Evolutionary conservation across 345 rosid species (phyloP).

Genomic region (Anacardium occidentale): DNA sequence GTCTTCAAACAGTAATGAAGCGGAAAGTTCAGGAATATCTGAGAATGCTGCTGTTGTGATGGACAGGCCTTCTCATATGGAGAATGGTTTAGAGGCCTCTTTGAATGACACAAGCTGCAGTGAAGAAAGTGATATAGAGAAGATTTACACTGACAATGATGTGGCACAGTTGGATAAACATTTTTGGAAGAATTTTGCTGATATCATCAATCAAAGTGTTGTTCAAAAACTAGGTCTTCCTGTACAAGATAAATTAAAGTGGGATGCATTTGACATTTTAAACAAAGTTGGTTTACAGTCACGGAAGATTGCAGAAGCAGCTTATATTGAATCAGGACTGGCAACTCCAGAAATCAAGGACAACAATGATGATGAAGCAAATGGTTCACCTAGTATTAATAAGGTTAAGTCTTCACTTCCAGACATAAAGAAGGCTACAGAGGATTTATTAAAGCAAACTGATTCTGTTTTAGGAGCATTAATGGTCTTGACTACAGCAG

Average conservation of each 20-base stretch:
- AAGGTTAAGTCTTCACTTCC: constrained; percentile 63
- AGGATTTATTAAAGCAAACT: constrained; percentile 77
- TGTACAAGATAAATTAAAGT: constrained; percentile 62
- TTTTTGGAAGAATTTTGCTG: constrained; percentile 70
- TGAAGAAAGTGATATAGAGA: constrained; percentile 26
- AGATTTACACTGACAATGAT: constrained; percentile 24
- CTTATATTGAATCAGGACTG: constrained; percentile 84
- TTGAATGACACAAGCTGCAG: constrained; percentile 21
- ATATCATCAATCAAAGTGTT: constrained; percentile 57
- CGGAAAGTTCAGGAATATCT: constrained; percentile 26
- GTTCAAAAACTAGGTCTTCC: constrained; percentile 69
- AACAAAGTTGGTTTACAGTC: constrained; percentile 71
- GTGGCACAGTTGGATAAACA: constrained; percentile 38
- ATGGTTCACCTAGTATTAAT: constrained; percentile 29
- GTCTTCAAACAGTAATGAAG: constrained; percentile 28
- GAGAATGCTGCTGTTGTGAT: constrained; percentile 25
- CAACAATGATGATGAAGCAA: constrained; percentile 38
- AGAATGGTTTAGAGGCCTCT: constrained; percentile 29
- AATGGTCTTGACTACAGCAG: constrained; percentile 76
- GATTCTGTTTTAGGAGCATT: constrained; percentile 87
- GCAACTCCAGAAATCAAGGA: constrained; percentile 56
- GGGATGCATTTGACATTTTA: constrained; percentile 72
- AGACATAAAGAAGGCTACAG: constrained; percentile 71
- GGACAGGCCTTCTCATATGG: constrained; percentile 34
- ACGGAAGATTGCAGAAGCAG: constrained; percentile 66